These are phyloP conservation scores for Sugiyamaella marilandica DNA, from an alignment of 805 yeast genomes.

Conservation along the genomic window DNA sequence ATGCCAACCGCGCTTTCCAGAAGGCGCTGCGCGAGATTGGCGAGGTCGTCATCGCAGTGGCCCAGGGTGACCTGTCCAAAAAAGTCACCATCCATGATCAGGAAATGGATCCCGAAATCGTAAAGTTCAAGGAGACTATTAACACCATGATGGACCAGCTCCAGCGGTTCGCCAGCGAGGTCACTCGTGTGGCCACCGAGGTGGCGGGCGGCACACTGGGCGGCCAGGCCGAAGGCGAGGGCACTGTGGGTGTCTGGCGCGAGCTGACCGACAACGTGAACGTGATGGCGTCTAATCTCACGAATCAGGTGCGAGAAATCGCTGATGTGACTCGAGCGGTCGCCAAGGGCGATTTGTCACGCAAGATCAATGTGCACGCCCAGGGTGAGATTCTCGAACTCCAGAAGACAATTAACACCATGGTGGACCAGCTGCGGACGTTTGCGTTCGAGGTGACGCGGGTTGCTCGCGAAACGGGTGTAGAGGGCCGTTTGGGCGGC, in stretches of 20 bases:
- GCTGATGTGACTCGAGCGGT: slow-evolving; percentile 89
- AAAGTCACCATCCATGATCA: slow-evolving; percentile 69
- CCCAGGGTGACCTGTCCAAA: slow-evolving; percentile 81
- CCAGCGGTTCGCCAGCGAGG: slow-evolving; percentile 75
- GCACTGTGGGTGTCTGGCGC: slow-evolving; percentile 87
- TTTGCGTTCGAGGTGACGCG: slow-evolving; percentile 84
- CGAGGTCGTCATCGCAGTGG: slow-evolving; percentile 80
- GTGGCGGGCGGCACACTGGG: slow-evolving; percentile 89
- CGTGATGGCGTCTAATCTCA: slow-evolving; percentile 83
- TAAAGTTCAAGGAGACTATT: slow-evolving; percentile 73
- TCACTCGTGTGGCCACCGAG: slow-evolving; percentile 80
- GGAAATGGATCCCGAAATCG: slow-evolving; percentile 73
- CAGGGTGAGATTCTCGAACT: slow-evolving; percentile 84
- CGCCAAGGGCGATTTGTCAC: slow-evolving; percentile 76
- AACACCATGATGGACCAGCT: slow-evolving; percentile 87
- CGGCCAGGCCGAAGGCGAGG: slow-evolving; percentile 80
- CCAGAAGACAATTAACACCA: slow-evolving; percentile 81
- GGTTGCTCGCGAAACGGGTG: slow-evolving; percentile 87
- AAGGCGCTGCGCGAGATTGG: slow-evolving; percentile 75
- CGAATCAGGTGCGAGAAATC: slow-evolving; percentile 84
- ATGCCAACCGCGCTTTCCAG: slow-evolving; percentile 62
- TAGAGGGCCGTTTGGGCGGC: slow-evolving; percentile 82
- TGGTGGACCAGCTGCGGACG: slow-evolving; percentile 80
- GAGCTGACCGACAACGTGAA: slow-evolving; percentile 81
- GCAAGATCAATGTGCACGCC: slow-evolving; percentile 84